Evolutionary conservation across 192 early-diverging fungal genomes (phyloP), one percentile per base, ranked within the genome.

Genomic region (Physocladia obscura): DNA sequence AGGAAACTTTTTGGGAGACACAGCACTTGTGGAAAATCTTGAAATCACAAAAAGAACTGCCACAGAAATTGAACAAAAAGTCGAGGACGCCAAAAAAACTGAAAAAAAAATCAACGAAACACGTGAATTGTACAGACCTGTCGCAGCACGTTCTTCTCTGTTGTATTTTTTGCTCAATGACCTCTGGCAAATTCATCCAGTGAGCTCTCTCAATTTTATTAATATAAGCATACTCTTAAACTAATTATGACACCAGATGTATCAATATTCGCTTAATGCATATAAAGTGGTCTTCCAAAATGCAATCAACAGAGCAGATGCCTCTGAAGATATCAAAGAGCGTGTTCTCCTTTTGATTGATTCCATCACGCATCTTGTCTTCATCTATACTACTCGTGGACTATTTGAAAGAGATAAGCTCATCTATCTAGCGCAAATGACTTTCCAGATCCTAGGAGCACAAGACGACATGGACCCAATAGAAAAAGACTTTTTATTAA

Each of bases 41-140:
- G 87, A 88, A 74, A 88, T 57, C 40, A 88, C 87, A 1, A 88
- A 88, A 62, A 61, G 75, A 39, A 88, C 87, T 24, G 84, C 87
- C 6, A 87, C 84, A 1, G 87, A 87, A 62, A 88, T 88, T 67
- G 87, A 88, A 70, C 76, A 80, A 24, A 84, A 87, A 56, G 87
- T 88, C 24, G 82, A 87, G 57, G 84, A 88, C 57, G 87, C 85
- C 39, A 87, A 87, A 54, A 80, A 75, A 57, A 88, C 87, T 1
- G 87, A 88, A 65, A 84, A 85, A 73, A 88, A 85, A 70, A 88
- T 88, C 71, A 88, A 88, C 71, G 87, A 87, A 51, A 87, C 84
- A 21, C 80, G 87, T 76, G 87, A 88, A 60, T 61, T 83, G 27
- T 88, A 88, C 71, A 76, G 87, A 35, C 87, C 87, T 3, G 87